These are phyloP conservation scores for Asterophora lycoperdoides DNA, from an alignment of 768 basidiomycete species.

Conservation along the genomic window DNA sequence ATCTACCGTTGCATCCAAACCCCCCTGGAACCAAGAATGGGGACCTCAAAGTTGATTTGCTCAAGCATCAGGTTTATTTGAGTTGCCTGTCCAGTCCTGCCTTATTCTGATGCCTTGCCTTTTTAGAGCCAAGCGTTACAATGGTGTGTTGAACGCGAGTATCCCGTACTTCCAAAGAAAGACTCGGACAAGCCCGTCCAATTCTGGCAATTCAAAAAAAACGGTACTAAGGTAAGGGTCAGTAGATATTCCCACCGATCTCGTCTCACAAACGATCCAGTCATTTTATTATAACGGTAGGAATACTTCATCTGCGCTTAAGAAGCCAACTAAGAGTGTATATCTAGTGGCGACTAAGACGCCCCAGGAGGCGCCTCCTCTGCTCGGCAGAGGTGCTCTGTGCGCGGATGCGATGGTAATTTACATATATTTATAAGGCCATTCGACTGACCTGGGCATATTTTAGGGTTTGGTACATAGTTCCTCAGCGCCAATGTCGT, in stretches of 20 bases:
- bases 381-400: constrained; percentile 79
- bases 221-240: constrained; percentile 45
- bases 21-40: constrained; percentile 71
- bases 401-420: constrained; percentile 86
- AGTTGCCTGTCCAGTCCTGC: background rate
- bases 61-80: constrained; percentile 73
- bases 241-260: background rate
- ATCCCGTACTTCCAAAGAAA: constrained; percentile 66
- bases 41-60: constrained; percentile 63
- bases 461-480: constrained; percentile 37
- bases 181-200: constrained; percentile 75
- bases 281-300: constrained; percentile 66
- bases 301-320: constrained; percentile 15
- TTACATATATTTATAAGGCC: background rate
- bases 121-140: constrained; percentile 73
- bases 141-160: constrained; percentile 82
- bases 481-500: background rate
- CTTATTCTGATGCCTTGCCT: constrained; percentile 3
- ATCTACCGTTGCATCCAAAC: constrained; percentile 62
- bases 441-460: background rate
- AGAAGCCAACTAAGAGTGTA: background rate
- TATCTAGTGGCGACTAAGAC: constrained; percentile 72
- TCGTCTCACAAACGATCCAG: constrained; percentile 25
- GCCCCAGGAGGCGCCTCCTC: constrained; percentile 60
- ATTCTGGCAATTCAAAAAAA: constrained; percentile 77